Conservation (phyloP, 176 grass and related monocot genomes). For the Stipa capillata region DNA sequence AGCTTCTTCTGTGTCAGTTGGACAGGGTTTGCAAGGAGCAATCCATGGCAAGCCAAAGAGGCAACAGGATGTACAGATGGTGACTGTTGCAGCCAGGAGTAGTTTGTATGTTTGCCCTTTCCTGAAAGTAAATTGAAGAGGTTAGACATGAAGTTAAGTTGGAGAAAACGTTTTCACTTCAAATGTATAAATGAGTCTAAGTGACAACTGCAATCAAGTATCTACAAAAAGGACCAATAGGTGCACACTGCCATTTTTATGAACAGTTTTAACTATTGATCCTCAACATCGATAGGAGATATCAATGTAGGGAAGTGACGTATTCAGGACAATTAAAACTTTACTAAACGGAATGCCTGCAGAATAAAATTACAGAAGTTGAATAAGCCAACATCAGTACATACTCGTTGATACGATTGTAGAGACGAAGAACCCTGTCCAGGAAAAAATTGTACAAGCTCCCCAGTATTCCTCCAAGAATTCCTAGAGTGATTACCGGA, state of each 20-base stretch:
- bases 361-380: background rate
- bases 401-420: conserved; percentile 76
- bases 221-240: background rate
- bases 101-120: conserved; percentile 66
- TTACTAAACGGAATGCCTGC: background rate
- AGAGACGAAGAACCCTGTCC: conserved; percentile 68
- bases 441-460: conserved; percentile 79
- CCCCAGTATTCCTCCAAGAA: conserved; percentile 82
- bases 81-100: conserved; percentile 64
- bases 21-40: conserved; percentile 77
- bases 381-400: conserved; percentile 18
- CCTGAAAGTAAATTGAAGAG: conserved; percentile 47
- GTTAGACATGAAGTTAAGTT: background rate
- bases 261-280: background rate
- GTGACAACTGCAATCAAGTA: background rate
- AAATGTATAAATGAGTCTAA: background rate
- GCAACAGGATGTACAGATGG: conserved; percentile 73
- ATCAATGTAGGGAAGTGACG: background rate
- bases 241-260: background rate
- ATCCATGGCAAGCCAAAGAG: conserved; percentile 85
- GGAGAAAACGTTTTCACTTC: background rate
- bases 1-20: conserved; percentile 46
- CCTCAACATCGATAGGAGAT: background rate
- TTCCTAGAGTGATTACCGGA: conserved; percentile 57
- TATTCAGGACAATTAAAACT: background rate